Evolutionary conservation across 2,329 filamentous ascomycete species (phyloP), one percentile per base, ranked within the genome.

Genomic region (Exophiala sideris): DNA sequence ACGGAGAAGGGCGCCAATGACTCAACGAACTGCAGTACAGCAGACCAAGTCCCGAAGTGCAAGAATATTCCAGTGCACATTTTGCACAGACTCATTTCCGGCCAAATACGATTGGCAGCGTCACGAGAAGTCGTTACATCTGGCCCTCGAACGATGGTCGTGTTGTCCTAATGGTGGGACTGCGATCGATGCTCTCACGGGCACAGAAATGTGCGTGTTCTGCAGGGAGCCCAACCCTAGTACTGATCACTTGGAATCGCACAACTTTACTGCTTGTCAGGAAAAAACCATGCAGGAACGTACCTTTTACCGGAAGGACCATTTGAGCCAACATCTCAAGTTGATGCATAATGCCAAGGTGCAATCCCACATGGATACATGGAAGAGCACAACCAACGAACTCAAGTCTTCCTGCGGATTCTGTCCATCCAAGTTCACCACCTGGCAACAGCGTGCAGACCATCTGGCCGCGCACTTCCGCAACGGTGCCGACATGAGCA

Each of bases 21-120:
- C 74, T 36, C 73, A 72, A 33, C 68, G 71, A 53, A 72, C 70
- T 42, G 65, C 62, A 16, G 69, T 72, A 52, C 68, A 69, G 55
- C 70, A 68, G 59, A 69, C 65, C 55, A 79, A 76, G 59, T 64
- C 68, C 45, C 65, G 70, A 49, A 66, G 65, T 47, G 67, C 67
- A 50, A 76, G 79, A 33, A 76, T 79, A 24, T 82, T 78, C 59
- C 79, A 82, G 63, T 82, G 79, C 63, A 82, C 79, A 1, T 82
- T 82, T 66, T 82, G 79, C 60, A 76, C 76, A 11, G 79, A 82
- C 57, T 76, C 76, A 0, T 82, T 82, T 63, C 72, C 76, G 45
- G 76, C 77, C 16, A 82, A 82, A 56, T 81, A 81, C 65, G 79
- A 82, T 65, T 82, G 79, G 79, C 78, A 79, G 45, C 72, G 80